Base-by-base conservation (phyloP, 2,329 filamentous ascomycete species). In the Ambrosiella xylebori region DNA sequence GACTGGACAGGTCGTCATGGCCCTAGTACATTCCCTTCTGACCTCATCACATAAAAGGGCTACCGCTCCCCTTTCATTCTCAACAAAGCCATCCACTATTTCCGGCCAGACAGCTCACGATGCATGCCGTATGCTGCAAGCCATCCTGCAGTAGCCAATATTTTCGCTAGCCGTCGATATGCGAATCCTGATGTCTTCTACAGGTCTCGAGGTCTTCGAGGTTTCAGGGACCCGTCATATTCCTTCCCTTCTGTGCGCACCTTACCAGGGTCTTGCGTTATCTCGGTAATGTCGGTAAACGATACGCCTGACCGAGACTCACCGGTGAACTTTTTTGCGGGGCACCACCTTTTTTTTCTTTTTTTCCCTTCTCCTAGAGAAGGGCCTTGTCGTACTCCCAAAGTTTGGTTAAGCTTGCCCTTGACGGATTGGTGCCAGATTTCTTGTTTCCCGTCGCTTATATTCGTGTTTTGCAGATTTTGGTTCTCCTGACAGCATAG, bases 231-330 rank as follows among this genome's bases (percentile, higher is more conserved):
- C 27, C 27, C 27, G 27, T 27, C 27, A 27, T 27, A 27, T 27
- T 27, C 27, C 27, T 27, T 27, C 27, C 27, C 27, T 27, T 27
- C 27, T 27, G 27, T 27, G 27, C 27, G 27, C 27, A 27, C 27
- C 27, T 27, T 27, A 35, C 9, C 19, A 19, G 5, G 17, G 17
- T 19, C 47, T 19, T 51, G 41, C 19, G 53, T 41, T 59, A 59
- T 59, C 58, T 57, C 58, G 58, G 58, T 59, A 2, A 13, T 1
- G 2, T 35, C 58, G 54, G 58, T 59, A 11, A 38, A 36, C 39
- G 58, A 59, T 57, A 59, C 54, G 54, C 6, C 12, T 60, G 52
- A 63, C 62, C 62, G 59, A 50, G 37, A 51, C 19, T 50, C 50
- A 60, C 59, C 55, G 59, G 27, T 13, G n/a, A 52, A 50, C 53